Evolutionary conservation across 1,284 basidiomycete genomes (phyloP), one percentile per base, ranked within the genome.

Genomic region (Rhizoctonia solani): DNA sequence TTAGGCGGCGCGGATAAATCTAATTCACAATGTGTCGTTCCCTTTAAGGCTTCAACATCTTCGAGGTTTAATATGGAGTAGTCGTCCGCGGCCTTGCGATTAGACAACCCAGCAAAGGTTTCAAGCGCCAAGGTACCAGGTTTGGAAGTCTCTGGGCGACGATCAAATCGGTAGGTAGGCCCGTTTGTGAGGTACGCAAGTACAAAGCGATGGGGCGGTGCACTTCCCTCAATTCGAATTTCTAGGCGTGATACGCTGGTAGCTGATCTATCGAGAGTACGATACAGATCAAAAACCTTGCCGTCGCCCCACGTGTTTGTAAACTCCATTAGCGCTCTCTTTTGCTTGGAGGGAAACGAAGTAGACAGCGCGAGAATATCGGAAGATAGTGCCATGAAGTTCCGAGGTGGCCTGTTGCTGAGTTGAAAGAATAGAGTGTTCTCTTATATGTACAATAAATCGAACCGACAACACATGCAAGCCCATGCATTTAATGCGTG

Each of bases 151-250:
- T 44, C 41, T n/a, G 13, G 25, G 4, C 32, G 14, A 3, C 58
- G 44, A 21, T 63, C 58, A 29, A 63, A 63, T 14, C 47, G 46
- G 27, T 47, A 63, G 9, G 41, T 37, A 23, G 58, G 37, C 4
- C 47, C 58, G 25, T 50, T 25, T 6, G 14, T 8, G 13, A 63
- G 46, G 19, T 50, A 46, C 16, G 34, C 58, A 4, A 63, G 29
- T 11, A 63, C 39, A 19, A 63, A 63, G 11, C 49, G 44, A 34
- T 63, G 58, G 16, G 49, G 21, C 9, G 42, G 16, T 5, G 21
- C n/a, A 11, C 23, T 5, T 3, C 4, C 25, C 13, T 52, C 34
- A n/a, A 49, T 41, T 25, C 47, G 58, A 14, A 49, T 49, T 29
- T 63, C 46, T 14, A 63, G 58, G n/a, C 23, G 23, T 8, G 21